These are phyloP conservation scores for Lepidium africanum DNA, from an alignment of 345 rosid genomes.

Conservation along the genomic window DNA sequence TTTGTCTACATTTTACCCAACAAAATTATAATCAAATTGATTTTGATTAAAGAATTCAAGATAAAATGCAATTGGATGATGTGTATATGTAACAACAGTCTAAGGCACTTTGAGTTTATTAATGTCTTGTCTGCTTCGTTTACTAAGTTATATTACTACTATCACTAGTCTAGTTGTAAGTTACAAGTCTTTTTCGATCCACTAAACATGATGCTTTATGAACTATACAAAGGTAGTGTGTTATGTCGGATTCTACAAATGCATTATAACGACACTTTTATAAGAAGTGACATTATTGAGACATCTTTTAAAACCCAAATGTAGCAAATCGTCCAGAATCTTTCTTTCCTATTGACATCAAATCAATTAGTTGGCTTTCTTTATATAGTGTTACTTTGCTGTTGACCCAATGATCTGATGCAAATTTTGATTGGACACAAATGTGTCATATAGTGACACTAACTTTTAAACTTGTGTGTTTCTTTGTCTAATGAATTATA, in stretches of 20 bases:
- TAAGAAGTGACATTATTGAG: conserved; percentile 1
- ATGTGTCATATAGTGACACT: background rate
- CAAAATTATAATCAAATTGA: too few relatives aligned
- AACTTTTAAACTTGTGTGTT: background rate
- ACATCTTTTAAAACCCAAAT: background rate
- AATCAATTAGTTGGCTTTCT: background rate
- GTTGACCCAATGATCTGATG: background rate
- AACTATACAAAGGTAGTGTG: conserved; percentile 11
- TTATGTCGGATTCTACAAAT: conserved; percentile 11
- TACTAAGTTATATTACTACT: too few relatives aligned
- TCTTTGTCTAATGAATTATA: background rate
- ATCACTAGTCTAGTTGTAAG: too few relatives aligned
- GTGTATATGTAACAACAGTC: too few relatives aligned
- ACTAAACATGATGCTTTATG: background rate
- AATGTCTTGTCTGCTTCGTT: too few relatives aligned
- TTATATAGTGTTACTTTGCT: background rate
- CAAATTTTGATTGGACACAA: background rate
- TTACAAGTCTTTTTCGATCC: too few relatives aligned
- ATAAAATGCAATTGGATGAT: too few relatives aligned
- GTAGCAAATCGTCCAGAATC: background rate
- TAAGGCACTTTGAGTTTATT: too few relatives aligned
- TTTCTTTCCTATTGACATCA: background rate
- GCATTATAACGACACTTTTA: background rate
- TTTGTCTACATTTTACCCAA: too few relatives aligned
- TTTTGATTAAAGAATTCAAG: too few relatives aligned